phyloP scores from a whole-genome alignment of 129 eudicot species.

The Pseudognaphalium luteoalbum region DNA sequence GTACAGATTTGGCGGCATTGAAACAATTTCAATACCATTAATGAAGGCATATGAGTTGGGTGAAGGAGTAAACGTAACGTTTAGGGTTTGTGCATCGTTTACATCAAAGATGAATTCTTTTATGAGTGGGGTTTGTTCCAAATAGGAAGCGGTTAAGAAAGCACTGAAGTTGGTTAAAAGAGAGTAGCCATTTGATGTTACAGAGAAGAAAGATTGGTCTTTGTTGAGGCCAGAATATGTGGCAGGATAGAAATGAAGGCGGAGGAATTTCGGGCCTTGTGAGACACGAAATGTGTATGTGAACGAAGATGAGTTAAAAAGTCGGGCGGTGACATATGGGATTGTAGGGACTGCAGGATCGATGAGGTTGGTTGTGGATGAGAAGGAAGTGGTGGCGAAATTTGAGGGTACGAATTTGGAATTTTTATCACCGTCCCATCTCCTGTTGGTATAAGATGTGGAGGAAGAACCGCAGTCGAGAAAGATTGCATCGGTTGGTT shows the following conservation, averaged over 20 bases:
- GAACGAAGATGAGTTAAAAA: slow-evolving; percentile 34
- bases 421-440: slow-evolving; percentile 33
- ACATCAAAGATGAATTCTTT: slow-evolving; percentile 48
- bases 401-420: slow-evolving; percentile 22
- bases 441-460: background rate
- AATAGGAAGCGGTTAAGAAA: slow-evolving; percentile 23
- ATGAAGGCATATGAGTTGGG: slow-evolving; percentile 44
- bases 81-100: slow-evolving; percentile 18
- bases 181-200: slow-evolving; percentile 32
- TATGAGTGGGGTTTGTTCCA: background rate
- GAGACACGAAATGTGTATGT: slow-evolving; percentile 43
- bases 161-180: slow-evolving; percentile 51
- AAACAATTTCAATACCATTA: slow-evolving; percentile 57
- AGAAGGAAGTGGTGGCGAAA: slow-evolving; percentile 2
- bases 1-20: slow-evolving; percentile 35
- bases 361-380: background rate
- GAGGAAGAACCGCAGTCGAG: slow-evolving; percentile 34
- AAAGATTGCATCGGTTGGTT: slow-evolving; percentile 24
- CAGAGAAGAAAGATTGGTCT: slow-evolving; percentile 27
- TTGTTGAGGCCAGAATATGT: slow-evolving; percentile 19
- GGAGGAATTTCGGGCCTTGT: slow-evolving; percentile 53
- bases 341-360: background rate
- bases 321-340: slow-evolving; percentile 42
- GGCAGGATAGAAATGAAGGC: slow-evolving; percentile 57
- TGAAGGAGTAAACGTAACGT: slow-evolving; percentile 39